Base-by-base conservation (phyloP, 169 alveolate genomes). In the Plasmodium chabaudi region DNA sequence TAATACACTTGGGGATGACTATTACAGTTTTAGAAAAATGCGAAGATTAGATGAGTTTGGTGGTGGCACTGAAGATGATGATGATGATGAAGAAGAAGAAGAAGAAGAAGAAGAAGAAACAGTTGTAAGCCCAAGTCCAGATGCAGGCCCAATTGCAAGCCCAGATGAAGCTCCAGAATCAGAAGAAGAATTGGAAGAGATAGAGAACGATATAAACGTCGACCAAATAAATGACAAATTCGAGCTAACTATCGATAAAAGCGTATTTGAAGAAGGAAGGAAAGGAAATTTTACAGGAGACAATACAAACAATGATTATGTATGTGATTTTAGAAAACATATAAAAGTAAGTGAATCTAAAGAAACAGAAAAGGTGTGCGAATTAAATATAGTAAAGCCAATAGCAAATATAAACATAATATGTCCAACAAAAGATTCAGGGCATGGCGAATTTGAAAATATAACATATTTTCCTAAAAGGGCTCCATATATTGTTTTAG, bases 291-390 rank as follows among this genome's bases (percentile, higher is more conserved):
- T 51, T 51, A 13, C 59, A 51, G 59, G 59, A 51, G 23, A 60
- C 39, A 67, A 57, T 61, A 82, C 90, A 46, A 69, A 69, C 9
- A 82, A 69, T 19, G 90, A 68, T n/a, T 82, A 82, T 60, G 71
- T 69, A 10, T 82, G 90, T 68, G 90, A 82, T 19, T 82, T 82
- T 68, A 46, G 42, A 4, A 59, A 79, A 13, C 21, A 44, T 15
- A 17, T 49, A 82, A 46, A 34, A 2, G 86, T 51, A 70, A 55
- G 17, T 5, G 90, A 65, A 25, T 39, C 6, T 7, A 1, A 12
- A 1, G 13, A 21, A 19, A 82, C 49, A 44, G 82, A 42, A 67
- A 61, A 39, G 25, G 69, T 39, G 9, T 82, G 90, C 9, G 61
- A 82, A 67, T 10, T 82, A 21, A 53, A 55, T n/a, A 47, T 82